phyloP scores from a whole-genome alignment of 176 grass and related monocot genomes.

The Rhipidocladum racemiflorum region DNA sequence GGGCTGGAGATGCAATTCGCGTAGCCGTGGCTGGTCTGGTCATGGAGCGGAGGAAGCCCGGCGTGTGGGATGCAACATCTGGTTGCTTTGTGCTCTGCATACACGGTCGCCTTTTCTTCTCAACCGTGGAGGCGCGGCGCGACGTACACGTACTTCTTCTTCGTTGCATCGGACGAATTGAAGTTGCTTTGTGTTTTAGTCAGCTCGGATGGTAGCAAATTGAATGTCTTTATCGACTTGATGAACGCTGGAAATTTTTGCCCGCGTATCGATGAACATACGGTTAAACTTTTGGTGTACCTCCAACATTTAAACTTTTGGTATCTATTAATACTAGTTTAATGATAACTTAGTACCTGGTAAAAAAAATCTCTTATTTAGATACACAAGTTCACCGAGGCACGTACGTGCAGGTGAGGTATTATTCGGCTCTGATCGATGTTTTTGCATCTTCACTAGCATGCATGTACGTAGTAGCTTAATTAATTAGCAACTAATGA shows the following conservation, averaged over 20 bases:
- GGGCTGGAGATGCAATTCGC: too few species aligned
- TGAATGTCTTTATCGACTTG: not conserved
- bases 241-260: not conserved
- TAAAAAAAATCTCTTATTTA: too few species aligned
- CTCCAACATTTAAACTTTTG: too few species aligned
- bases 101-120: not conserved
- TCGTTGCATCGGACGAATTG: not conserved
- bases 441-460: not conserved
- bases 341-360: too few species aligned
- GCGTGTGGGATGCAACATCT: not conserved
- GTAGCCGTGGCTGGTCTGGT: too few species aligned
- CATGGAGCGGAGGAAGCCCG: too few species aligned
- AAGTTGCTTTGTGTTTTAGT: not conserved
- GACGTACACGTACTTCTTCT: not conserved
- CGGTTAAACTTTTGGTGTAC: too few species aligned
- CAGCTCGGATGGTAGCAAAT: not conserved
- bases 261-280: not conserved
- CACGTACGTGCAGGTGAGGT: not conserved
- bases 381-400: not conserved
- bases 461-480: not conserved
- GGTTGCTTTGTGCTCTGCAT: not conserved
- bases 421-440: not conserved
- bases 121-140: not conserved
- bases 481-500: slow-evolving; percentile 40
- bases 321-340: too few species aligned